Conservation (phyloP, 176 grass and related monocot species). For the Cenchrus purpureus region DNA sequence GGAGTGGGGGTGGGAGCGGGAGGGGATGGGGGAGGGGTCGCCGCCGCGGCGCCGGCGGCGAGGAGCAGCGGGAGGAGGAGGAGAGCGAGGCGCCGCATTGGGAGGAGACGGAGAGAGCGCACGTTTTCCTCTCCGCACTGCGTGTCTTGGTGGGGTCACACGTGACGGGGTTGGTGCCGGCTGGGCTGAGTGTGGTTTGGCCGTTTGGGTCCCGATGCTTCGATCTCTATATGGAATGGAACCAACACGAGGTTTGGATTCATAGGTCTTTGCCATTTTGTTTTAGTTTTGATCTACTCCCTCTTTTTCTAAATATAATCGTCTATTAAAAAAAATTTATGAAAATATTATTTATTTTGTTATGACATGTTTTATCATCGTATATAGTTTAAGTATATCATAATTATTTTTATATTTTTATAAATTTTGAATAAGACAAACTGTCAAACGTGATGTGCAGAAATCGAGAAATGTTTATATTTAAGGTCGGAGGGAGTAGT, state of each 20-base stretch:
- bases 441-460: too few species aligned
- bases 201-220: background rate
- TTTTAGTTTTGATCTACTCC: background rate
- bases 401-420: too few species aligned
- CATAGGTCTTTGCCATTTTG: background rate
- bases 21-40: background rate
- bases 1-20: background rate
- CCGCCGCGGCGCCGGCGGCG: constrained; percentile 11
- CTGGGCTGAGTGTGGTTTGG: background rate
- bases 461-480: too few species aligned
- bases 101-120: background rate
- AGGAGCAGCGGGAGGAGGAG: background rate
- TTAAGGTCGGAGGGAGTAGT: too few species aligned
- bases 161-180: background rate
- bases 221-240: background rate
- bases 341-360: too few species aligned
- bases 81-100: constrained; percentile 43
- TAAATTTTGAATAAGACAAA: too few species aligned
- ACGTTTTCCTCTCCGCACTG: background rate
- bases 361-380: too few species aligned
- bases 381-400: too few species aligned
- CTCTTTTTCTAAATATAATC: too few species aligned
- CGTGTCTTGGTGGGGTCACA: background rate
- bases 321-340: too few species aligned
- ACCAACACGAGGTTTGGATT: background rate